A percentile compares a stretch with the other conserved stretches of the same genome.
phyloP scores from a whole-genome alignment of 768 basidiomycete genomes.

The Psilocybe cubensis region DNA sequence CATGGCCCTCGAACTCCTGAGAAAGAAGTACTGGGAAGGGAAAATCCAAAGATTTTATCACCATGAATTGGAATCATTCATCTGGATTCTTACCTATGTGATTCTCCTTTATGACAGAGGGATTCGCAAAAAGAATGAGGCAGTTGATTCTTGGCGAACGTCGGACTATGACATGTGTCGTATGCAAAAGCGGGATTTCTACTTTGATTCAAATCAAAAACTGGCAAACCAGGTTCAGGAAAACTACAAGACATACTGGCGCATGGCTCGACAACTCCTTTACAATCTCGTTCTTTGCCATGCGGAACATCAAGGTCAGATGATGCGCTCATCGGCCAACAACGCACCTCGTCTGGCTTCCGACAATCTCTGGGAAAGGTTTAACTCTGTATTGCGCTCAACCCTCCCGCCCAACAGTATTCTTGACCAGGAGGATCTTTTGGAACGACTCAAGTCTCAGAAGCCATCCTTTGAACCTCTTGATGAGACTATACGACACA shows the following conservation, averaged over 20 bases:
- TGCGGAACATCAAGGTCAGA: too few relatives aligned
- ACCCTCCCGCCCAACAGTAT: too few relatives aligned
- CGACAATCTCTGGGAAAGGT: too few relatives aligned
- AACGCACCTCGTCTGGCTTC: too few relatives aligned
- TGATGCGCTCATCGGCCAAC: too few relatives aligned
- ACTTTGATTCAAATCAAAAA: not conserved
- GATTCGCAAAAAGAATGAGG: not conserved
- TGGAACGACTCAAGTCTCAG: too few relatives aligned
- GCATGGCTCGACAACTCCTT: not conserved
- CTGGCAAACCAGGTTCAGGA: not conserved
- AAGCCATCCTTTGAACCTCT: too few relatives aligned
- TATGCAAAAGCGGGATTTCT: not conserved
- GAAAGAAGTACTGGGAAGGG: not conserved
- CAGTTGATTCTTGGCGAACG: not conserved
- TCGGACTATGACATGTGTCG: not conserved
- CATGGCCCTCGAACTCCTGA: constrained; percentile 4
- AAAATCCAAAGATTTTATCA: not conserved
- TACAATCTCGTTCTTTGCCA: too few relatives aligned
- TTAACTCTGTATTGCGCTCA: too few relatives aligned
- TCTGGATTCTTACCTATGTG: constrained; percentile 6
- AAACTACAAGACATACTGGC: not conserved
- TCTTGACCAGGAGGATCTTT: too few relatives aligned
- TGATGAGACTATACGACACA: too few relatives aligned
- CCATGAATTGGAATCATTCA: constrained; percentile 7
- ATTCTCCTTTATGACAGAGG: not conserved